Conservation (phyloP, 805 yeast species). For the Ogataea dorogensis region DNA sequence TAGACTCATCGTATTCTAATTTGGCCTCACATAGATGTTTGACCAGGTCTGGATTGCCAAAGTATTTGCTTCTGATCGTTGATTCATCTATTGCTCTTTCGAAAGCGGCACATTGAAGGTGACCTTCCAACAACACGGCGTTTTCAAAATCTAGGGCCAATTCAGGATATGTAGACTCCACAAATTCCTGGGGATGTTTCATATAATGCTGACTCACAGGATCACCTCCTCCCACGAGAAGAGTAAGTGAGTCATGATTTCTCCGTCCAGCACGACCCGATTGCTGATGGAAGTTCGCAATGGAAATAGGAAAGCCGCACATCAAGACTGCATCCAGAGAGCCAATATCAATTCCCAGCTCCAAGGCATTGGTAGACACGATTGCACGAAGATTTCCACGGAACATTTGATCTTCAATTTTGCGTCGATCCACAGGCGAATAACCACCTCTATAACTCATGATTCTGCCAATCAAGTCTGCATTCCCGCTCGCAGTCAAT, state of each 20-base stretch:
- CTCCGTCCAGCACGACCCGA: conserved; percentile 97
- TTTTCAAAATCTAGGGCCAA: conserved; percentile 61
- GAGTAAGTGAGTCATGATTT: conserved; percentile 76
- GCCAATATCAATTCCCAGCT: conserved; percentile 93
- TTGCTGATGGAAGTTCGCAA: conserved; percentile 89
- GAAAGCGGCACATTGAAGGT: conserved; percentile 91
- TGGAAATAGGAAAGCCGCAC: conserved; percentile 89
- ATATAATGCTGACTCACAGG: conserved; percentile 88
- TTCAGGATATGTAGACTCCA: conserved; percentile 55
- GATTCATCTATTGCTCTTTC: conserved; percentile 62
- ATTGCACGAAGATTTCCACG: conserved; percentile 81
- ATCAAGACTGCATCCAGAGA: conserved; percentile 86
- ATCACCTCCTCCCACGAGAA: conserved; percentile 76
- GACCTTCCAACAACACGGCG: conserved; percentile 67
- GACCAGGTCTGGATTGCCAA: conserved; percentile 39
- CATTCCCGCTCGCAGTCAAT: conserved; percentile 43
- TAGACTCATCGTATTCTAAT: conserved; percentile 40
- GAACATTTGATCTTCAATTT: conserved; percentile 88
- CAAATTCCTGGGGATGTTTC: conserved; percentile 59
- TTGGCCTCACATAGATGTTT: conserved; percentile 32
- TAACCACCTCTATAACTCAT: conserved; percentile 97
- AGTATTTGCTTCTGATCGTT: conserved; percentile 52
- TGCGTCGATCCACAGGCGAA: conserved; percentile 78
- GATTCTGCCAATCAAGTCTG: conserved; percentile 55
- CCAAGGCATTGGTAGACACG: conserved; percentile 92